Conservation (phyloP, 768 basidiomycete genomes). For the Nidularia pulvinata region DNA sequence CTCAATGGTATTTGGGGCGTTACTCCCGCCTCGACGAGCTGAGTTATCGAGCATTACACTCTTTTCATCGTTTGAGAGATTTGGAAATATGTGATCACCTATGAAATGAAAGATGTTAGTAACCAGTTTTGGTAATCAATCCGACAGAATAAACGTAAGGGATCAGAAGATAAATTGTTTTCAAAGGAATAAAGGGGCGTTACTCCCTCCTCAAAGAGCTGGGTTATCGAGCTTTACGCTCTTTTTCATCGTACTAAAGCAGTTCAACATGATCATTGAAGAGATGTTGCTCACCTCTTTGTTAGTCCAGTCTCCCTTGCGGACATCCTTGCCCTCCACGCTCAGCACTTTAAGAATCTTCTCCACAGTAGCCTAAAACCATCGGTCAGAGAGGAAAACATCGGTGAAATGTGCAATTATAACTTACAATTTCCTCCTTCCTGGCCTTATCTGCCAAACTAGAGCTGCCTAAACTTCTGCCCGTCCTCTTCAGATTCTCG, state of each 20-base stretch:
- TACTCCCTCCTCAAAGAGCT: constrained; percentile 97
- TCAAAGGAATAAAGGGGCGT: constrained; percentile 79
- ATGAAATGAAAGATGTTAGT: too few species aligned
- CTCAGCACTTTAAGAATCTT: constrained; percentile 80
- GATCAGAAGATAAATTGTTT: constrained; percentile 49
- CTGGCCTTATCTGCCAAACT: constrained; percentile 92
- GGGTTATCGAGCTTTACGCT: constrained; percentile 85
- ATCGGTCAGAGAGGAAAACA: constrained; percentile 4
- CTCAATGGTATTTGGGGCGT: constrained; percentile 79
- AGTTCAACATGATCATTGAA: constrained; percentile 44
- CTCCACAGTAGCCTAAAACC: constrained; percentile 73
- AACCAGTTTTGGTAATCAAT: too few species aligned
- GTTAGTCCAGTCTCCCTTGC: constrained; percentile 93
- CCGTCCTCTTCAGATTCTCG: constrained; percentile 73
- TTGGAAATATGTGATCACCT: too few species aligned
- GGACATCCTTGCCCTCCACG: constrained; percentile 84
- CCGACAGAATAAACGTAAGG: not conserved
- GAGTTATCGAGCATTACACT: constrained; percentile 90
- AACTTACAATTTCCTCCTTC: constrained; percentile 91
- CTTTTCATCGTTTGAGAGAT: constrained; percentile 23
- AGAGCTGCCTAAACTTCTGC: constrained; percentile 68
- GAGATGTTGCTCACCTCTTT: constrained; percentile 77
- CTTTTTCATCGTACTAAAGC: constrained; percentile 64
- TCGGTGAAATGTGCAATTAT: not conserved
- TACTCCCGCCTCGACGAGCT: constrained; percentile 97